These are phyloP conservation scores for Umbilicus rupestris DNA, from an alignment of 164 flowering plant species.

Conservation along the genomic window DNA sequence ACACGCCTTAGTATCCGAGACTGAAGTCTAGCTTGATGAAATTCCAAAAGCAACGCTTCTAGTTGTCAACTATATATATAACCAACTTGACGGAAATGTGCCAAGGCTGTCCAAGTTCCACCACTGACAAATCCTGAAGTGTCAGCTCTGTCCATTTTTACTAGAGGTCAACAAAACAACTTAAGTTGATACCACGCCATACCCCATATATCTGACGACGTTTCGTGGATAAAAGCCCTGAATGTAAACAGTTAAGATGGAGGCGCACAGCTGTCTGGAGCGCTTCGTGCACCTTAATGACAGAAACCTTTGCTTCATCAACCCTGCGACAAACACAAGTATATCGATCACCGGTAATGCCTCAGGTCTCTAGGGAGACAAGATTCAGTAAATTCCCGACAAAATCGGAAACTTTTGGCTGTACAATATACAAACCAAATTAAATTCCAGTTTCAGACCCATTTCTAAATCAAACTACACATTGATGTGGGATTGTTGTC, in stretches of 20 bases:
- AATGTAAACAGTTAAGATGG: conserved; percentile 20
- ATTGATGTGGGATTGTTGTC: background rate
- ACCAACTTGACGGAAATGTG: conserved; percentile 11
- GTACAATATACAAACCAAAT: background rate
- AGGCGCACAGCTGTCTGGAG: conserved; percentile 21
- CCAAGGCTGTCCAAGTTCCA: conserved; percentile 25
- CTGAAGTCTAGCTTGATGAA: background rate
- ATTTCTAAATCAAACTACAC: background rate
- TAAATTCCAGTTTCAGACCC: background rate
- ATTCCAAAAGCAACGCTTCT: background rate
- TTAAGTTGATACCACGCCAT: conserved; percentile 11
- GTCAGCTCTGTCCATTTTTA: conserved; percentile 45
- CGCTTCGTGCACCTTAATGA: conserved; percentile 24
- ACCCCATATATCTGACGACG: conserved; percentile 39
- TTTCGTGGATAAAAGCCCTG: conserved; percentile 58
- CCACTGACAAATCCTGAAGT: conserved; percentile 80
- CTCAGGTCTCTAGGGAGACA: background rate
- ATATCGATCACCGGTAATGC: background rate
- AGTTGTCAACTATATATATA: conserved; percentile 6
- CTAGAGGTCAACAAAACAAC: conserved; percentile 5
- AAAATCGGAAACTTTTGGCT: background rate
- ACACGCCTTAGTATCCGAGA: background rate
- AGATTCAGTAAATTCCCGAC: no score
- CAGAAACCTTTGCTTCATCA: conserved; percentile 35
- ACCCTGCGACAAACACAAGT: conserved; percentile 20